A percentile compares a stretch with the other conserved stretches of the same genome.
Evolutionary conservation across 805 yeast genomes (phyloP).

Genomic region (Suhomyces pyralidae): DNA sequence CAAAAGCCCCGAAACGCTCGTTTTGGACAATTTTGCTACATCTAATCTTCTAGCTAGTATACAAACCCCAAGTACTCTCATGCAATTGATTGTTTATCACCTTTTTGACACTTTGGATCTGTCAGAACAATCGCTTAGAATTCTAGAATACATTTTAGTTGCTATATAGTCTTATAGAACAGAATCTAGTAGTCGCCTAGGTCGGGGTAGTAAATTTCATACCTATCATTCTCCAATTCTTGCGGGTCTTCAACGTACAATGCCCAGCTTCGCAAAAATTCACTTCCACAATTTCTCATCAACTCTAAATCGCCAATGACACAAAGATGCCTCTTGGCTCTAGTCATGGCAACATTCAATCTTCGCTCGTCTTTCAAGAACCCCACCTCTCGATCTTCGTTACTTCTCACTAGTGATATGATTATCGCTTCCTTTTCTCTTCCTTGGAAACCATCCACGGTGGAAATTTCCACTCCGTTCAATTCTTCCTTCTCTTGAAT

Average conservation of each 20-base stretch:
- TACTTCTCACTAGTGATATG: conserved; percentile 78
- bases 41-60: background rate
- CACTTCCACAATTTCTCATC: conserved; percentile 40
- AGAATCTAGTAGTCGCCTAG: conserved; percentile 21
- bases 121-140: background rate
- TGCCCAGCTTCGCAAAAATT: conserved; percentile 63
- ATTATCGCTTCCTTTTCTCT: conserved; percentile 88
- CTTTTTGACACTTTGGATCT: background rate
- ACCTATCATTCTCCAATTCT: conserved; percentile 14
- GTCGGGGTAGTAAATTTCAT: conserved; percentile 64
- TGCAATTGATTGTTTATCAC: background rate
- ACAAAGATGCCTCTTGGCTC: conserved; percentile 82
- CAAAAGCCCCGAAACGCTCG: background rate
- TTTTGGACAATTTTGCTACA: background rate
- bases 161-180: background rate
- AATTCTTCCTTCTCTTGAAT: conserved; percentile 35
- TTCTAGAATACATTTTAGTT: background rate
- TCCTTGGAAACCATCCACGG: conserved; percentile 97
- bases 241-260: conserved; percentile 56
- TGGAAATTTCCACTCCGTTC: conserved; percentile 64
- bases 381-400: conserved; percentile 69
- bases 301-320: conserved; percentile 85
- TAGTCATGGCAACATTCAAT: conserved; percentile 88
- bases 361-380: conserved; percentile 77
- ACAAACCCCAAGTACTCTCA: background rate